Evolutionary conservation across 371 early-diverging fungal genomes (phyloP).

Genomic region (Mucor plumbeus): DNA sequence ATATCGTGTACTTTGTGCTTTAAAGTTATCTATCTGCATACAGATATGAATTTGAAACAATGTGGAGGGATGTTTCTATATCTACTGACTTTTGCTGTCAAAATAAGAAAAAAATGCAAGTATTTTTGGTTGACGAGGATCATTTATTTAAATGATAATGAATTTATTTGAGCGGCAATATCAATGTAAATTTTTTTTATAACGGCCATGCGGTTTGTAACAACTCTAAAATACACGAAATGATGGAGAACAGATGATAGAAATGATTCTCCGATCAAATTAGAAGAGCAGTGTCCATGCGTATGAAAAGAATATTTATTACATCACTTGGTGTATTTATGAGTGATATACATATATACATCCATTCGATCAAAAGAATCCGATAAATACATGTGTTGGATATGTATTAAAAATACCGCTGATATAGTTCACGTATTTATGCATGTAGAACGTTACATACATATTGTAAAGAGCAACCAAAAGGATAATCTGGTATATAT

Average conservation of each 20-base stretch:
- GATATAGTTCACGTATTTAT: background rate
- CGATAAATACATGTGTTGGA: background rate
- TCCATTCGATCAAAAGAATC: background rate
- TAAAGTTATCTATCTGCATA: too few species aligned
- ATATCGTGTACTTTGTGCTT: background rate
- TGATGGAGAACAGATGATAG: background rate
- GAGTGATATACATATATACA: background rate
- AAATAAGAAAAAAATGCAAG: background rate
- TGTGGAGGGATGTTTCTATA: background rate
- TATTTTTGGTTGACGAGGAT: background rate
- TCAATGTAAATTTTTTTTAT: background rate
- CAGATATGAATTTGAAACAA: background rate
- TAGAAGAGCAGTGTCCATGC: conserved; percentile 1
- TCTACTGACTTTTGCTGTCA: background rate
- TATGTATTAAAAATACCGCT: background rate
- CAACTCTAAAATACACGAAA: background rate
- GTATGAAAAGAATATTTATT: background rate
- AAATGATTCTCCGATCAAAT: background rate
- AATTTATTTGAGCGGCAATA: background rate
- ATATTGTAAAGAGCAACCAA: background rate
- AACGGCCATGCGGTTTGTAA: background rate
- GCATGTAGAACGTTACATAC: conserved; percentile 2
- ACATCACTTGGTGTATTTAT: background rate
- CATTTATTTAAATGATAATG: too few species aligned
- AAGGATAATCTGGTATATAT: background rate